Evolutionary conservation across 2,329 filamentous ascomycete genomes (phyloP), one percentile per base, ranked within the genome.

Genomic region (Laburnicola sp.): DNA sequence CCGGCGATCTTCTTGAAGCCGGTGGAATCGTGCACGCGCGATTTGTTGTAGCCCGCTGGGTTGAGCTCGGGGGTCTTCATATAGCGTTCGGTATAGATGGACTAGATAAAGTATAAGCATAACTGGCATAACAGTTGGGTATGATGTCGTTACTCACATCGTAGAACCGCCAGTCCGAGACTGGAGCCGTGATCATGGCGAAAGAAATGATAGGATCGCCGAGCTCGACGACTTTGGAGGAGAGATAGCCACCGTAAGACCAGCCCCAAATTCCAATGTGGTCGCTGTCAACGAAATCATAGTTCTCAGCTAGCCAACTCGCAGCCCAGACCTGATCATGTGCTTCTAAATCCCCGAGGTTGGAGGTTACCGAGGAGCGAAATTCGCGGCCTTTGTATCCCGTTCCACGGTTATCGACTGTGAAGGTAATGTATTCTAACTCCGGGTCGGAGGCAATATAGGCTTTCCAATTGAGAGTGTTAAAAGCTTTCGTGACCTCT

Each of bases 41-140:
- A 82, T 45, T 76, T 75, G 50, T 80, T 79, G 72, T 89, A 89
- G 27, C 85, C 85, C 0, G 70, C 80, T 0, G 71, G 73, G 62
- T 88, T 88, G 35, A 73, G 70, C 2, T 74, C 71, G 1, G 80
- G 76, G 1, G 77, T 82, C 72, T 87, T 87, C 86, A 89, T 88
- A 73, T 87, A 89, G 32, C 86, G 80, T 69, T 89, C 86, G 0
- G 86, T 87, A 67, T 88, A 89, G 76, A 88, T 82, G 48, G 78
- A 81, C 68, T 45, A 30, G 26, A 16, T 16, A 16, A 16, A 16
- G 16, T 16, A 16, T 16, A 16, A 16, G 16, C 16, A 16, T 16
- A 16, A 16, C 16, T 16, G 16, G 16, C 16, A 16, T 16, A 16
- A 16, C 16, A 16, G 16, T 16, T 16, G 16, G 16, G 16, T 16